Base-by-base conservation (phyloP, 306 rosid species). In the Lotus japonicus region DNA sequence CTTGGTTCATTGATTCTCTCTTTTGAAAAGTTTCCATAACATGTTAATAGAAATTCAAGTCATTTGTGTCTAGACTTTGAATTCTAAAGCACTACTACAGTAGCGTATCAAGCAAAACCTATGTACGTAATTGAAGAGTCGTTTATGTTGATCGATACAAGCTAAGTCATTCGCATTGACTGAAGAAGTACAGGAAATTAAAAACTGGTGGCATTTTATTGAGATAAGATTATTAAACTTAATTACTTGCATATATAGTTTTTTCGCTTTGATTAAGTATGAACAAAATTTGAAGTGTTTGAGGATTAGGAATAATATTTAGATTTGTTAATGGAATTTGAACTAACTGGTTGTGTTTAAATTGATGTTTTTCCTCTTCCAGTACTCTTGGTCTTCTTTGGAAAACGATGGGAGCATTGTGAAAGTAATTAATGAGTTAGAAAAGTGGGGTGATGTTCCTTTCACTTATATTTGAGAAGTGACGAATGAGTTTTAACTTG, bases 41-140 rank as follows among this genome's bases (percentile, higher is more conserved):
- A 51, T 62, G 54, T 36, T 56, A 13, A 14, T 52, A 26, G 7
- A 31, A 31, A 31, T 54, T 77, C 46, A 21, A 55, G 72, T 36
- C 77, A 14, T 55, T 10, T 44, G 44, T 43, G 36, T 16, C 63
- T 8, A 36, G 77, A 70, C 68, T 77, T 70, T 70, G 63, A 77
- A 55, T 70, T 55, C 56, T n/a, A 45, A 11, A 8, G 36, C 33
- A 28, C 33, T 2, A 36, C n/a, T 33, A 14, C 6, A 31, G n/a
- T 12, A 21, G 26, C 17, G 23, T 38, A 9, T 46, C 28, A 46
- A 57, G 38, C 11, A 57, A 70, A 58, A 55, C 12, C 23, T 49
- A 14, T 15, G 31, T 54, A 63, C 61, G 61, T 36, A 63, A 33
- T 3, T 21, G 6, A 42, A 8, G 44, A 62, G 36, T 61, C 14